Evolutionary conservation across 1,284 basidiomycete species (phyloP), one percentile per base, ranked within the genome.

Genomic region (Tremellales sp.): DNA sequence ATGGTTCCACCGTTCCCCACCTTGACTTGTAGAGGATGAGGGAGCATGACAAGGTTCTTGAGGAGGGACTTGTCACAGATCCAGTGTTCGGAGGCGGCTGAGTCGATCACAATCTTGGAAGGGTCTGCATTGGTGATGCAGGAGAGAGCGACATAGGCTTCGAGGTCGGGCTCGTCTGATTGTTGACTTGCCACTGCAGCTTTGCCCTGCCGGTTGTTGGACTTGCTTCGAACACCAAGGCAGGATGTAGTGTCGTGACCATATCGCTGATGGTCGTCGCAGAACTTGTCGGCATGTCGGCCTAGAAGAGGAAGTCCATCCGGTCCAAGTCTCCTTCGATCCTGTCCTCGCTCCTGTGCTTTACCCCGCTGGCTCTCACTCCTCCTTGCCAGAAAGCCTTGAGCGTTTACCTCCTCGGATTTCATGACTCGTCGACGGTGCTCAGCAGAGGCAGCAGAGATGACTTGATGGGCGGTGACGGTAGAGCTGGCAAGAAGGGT

Each of bases 1-100:
- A 40, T 25, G 13, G 4, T 22, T 8, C 36, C 19, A 6, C 25
- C 43, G 37, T 31, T 33, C 19, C 40, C 45, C 23, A 44, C n/a
- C 43, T 31, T 46, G n/a, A 40, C 26, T 29, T 33, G 25, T 26
- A 23, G 25, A 2, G 22, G 21, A 8, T n/a, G 4, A n/a, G 31
- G 8, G 8, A 39, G 43, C 5, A 23, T 21, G 12, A 15, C 27
- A 24, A 49, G 31, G 40, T 52, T 45, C 4, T 15, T 6, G 12
- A 46, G 37, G 3, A 48, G 24, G 17, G 10, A 6, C 13, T n/a
- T 10, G 22, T 52, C 42, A 23, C 26, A n/a, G 13, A 52, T 25
- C 37, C 48, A 36, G 39, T 40, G 33, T n/a, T 52, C 36, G 3
- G 51, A 39, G 15, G 51, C 51, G 12, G 46, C 46, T 4, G 46